Evolutionary conservation across 768 basidiomycete species (phyloP), one percentile per base, ranked within the genome.

Genomic region (Rhodosporidiobolus odoratus): DNA sequence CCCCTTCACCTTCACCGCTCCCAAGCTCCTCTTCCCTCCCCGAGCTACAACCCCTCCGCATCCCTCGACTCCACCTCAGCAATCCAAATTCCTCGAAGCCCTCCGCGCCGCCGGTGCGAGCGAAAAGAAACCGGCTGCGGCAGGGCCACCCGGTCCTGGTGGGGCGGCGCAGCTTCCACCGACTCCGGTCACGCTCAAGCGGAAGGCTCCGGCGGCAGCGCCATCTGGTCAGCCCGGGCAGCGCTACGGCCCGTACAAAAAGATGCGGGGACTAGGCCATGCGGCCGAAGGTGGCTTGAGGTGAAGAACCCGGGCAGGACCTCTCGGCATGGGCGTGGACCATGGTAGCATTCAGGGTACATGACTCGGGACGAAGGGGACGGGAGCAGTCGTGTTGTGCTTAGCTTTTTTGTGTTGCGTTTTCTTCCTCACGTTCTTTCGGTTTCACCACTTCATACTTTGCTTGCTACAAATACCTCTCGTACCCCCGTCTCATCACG

Each of bases 1-100:
- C 45, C 73, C 73, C 37, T 69, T 69, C 62, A 58, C 72, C 50
- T 66, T 66, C 65, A 66, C 72, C n/a, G 58, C 68, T 0, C 72
- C 72, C 1, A 45, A 48, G 13, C 73, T 69, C 43, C 54, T 74
- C 43, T 74, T 74, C 58, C 73, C 71, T 23, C 71, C 72, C 4
- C 19, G 62, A 1, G 16, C 72, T 4, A 64, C 72, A 41, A 43
- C 58, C 45, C 68, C 4, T 41, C 62, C 1, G 40, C 57, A 27
- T 9, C 69, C 65, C 6, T 9, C 66, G 4, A 73, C 68, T 23
- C 68, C 72, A 0, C 57, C 72, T 1, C 37, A 53, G 23, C 52
- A 63, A 34, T 62, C 64, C 23, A 63, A 66, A 27, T 73, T 73
- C 65, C 62, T 73, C 35, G 64, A 73, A n/a, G 72, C 72, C 1